Evolutionary conservation across 345 rosid genomes (phyloP).

Genomic region (Physaria fendleri): DNA sequence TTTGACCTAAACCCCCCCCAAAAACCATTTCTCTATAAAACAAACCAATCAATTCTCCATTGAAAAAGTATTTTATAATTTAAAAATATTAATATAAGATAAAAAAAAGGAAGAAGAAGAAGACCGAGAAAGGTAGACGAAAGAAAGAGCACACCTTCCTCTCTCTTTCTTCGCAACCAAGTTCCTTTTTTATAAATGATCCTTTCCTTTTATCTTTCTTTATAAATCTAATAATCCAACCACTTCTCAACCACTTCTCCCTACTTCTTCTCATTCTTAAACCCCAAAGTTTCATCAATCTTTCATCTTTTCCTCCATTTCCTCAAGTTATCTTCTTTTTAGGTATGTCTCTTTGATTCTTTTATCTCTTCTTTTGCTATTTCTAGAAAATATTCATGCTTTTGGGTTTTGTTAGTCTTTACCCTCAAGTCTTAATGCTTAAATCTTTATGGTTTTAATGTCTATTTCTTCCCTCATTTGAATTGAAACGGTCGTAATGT

Average conservation of each 20-base stretch:
- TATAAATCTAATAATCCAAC: background rate
- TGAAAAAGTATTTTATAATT: background rate
- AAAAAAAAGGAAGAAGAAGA: background rate
- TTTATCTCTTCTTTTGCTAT: slow-evolving; percentile 8
- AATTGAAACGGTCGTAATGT: background rate
- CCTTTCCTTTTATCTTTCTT: slow-evolving; percentile 14
- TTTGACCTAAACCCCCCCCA: slow-evolving; percentile 33
- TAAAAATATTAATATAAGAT: background rate
- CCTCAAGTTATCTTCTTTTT: slow-evolving; percentile 17
- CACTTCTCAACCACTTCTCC: background rate
- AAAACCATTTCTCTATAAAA: slow-evolving; percentile 12
- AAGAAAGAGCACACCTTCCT: slow-evolving; percentile 69
- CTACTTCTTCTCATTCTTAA: background rate
- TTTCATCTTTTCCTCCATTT: background rate
- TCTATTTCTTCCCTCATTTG: background rate
- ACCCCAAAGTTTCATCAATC: slow-evolving; percentile 8
- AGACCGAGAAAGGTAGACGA: slow-evolving; percentile 27
- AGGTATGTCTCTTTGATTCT: slow-evolving; percentile 20
- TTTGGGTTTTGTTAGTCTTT: too few species aligned
- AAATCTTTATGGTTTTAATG: background rate
- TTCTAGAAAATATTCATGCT: background rate
- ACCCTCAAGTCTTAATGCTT: too few species aligned
- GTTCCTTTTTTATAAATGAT: slow-evolving; percentile 29
- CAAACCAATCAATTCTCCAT: background rate
- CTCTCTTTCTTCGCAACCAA: slow-evolving; percentile 40